Evolutionary conservation across 2,329 filamentous ascomycete species (phyloP).

Genomic region (Colletotrichum sp.): DNA sequence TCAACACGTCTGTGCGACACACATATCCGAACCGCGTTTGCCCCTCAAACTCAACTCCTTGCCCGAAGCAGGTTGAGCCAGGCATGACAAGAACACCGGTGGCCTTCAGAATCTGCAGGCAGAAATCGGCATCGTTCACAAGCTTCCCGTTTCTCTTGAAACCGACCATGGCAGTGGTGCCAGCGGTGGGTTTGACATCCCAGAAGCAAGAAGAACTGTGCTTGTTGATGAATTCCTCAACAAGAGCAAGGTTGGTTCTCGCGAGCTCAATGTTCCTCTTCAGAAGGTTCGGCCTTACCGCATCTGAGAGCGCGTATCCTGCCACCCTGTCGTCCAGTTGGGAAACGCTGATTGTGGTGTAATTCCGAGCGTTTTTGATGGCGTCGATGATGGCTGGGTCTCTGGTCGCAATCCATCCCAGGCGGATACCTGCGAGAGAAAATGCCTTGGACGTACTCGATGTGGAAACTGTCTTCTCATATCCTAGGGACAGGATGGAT

Average conservation of each 20-base stretch:
- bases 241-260: conserved; percentile 65
- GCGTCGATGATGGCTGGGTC: conserved; percentile 63
- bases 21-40: conserved; percentile 81
- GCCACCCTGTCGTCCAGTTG: conserved; percentile 81
- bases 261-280: conserved; percentile 70
- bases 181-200: conserved; percentile 75
- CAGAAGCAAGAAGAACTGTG: conserved; percentile 69
- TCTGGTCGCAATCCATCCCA: conserved; percentile 81
- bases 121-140: conserved; percentile 75
- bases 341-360: conserved; percentile 85
- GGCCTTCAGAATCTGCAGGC: conserved; percentile 67
- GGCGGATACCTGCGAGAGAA: conserved; percentile 77
- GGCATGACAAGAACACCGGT: conserved; percentile 77
- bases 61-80: conserved; percentile 74
- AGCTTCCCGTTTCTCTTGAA: conserved; percentile 65
- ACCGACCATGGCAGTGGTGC: conserved; percentile 78
- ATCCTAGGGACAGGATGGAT: conserved; percentile 73
- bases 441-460: conserved; percentile 90
- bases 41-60: conserved; percentile 68
- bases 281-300: conserved; percentile 44
- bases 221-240: conserved; percentile 69
- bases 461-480: conserved; percentile 73
- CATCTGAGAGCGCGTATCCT: conserved; percentile 68
- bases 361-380: conserved; percentile 71
- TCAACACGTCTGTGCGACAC: conserved; percentile 70